Evolutionary conservation across 1,284 basidiomycete genomes (phyloP), one percentile per base, ranked within the genome.

Genomic region (Tilletia setariae): DNA sequence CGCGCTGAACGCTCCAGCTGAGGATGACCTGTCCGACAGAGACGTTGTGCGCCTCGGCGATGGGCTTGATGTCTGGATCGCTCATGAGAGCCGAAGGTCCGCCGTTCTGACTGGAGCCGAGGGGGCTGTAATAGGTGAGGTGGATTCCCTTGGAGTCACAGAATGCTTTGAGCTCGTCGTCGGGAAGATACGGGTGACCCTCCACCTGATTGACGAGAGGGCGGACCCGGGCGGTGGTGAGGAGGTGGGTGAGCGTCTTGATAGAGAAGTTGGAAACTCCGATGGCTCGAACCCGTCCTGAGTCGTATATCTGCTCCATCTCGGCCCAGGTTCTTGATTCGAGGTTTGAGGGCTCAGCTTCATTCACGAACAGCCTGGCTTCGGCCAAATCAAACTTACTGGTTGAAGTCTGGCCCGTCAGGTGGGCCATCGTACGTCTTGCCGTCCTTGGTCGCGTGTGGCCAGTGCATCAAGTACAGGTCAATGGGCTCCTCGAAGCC

Each of bases 1-100:
- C 75, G 19, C 74, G 64, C 92, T 90, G 28, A 88, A 91, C 84
- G 91, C 91, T 91, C 16, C 89, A 89, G 66, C 90, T 85, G 66
- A 91, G 85, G 2, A 71, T 69, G 32, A 59, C 42, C 68, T 80
- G 79, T 3, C 79, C 79, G 19, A 79, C 73, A 16, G 79, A 77
- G 70, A 81, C 80, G 72, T 74, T 73, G 76, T 81, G 79, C 70
- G 79, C 80, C 64, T 71, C 67, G 44, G 79, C 79, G 64, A 81
- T 79, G 15, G 78, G 72, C 74, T 76, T 76, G 71, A 81, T 79
- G 63, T 80, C 79, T 64, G 70, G 69, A 79, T 94, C 91, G 19
- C 83, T 83, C 67, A 91, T 83, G n/a, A 94, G 83, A 1, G 90
- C 90, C 2, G 89, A 88, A 76, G 89, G 86, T 7, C 49, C 23